phyloP scores from a whole-genome alignment of 1,284 basidiomycete species.

The Pterulicium gracile region DNA sequence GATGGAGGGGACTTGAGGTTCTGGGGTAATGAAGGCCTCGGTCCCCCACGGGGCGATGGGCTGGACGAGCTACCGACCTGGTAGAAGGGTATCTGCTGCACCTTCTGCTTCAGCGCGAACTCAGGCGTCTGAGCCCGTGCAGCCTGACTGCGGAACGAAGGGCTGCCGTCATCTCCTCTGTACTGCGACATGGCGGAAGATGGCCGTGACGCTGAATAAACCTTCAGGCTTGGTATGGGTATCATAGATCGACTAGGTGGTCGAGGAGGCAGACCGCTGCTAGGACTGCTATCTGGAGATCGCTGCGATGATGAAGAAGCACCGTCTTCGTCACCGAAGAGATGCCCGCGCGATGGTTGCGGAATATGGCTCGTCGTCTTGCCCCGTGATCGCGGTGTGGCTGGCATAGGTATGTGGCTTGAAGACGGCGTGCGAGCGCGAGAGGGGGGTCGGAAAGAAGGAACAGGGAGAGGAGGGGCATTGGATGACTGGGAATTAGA shows the following conservation, averaged over 20 bases:
- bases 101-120: constrained; percentile 41
- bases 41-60: constrained; percentile 7
- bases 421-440: constrained; percentile 20
- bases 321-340: too few species aligned
- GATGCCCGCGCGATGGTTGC: constrained; percentile 36
- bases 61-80: constrained; percentile 23
- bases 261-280: constrained; percentile 39
- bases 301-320: too few species aligned
- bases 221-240: constrained; percentile 61
- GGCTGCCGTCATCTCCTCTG: constrained; percentile 41
- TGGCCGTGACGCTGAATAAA: constrained; percentile 61
- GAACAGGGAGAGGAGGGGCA: constrained; percentile 27
- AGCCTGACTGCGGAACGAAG: constrained; percentile 35
- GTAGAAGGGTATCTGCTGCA: constrained; percentile 43
- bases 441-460: constrained; percentile 29
- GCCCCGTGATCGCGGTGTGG: constrained; percentile 51
- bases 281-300: constrained; percentile 24
- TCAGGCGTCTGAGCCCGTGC: constrained; percentile 62
- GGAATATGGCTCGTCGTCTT: constrained; percentile 73
- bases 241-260: constrained; percentile 77
- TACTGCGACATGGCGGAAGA: constrained; percentile 61
- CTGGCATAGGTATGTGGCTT: constrained; percentile 23
- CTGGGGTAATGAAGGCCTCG: background rate
- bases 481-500: constrained; percentile 58
- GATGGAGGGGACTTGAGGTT: constrained; percentile 51